Conservation (phyloP, 169 alveolate species). For the Plasmodium relictum region DNA sequence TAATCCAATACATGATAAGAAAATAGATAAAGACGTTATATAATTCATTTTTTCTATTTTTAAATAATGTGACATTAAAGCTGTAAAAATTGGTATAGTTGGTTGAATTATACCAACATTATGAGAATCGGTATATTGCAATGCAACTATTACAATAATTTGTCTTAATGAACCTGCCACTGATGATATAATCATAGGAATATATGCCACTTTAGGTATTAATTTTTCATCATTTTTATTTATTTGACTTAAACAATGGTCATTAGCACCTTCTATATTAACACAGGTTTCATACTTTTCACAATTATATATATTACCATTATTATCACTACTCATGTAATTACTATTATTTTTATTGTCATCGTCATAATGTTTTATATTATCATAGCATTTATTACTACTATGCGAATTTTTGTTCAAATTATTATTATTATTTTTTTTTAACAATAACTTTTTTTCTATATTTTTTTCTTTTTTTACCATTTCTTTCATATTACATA, state of each 20-base stretch:
- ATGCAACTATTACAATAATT: conserved; percentile 73
- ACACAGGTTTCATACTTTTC: neutral
- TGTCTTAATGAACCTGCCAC: conserved; percentile 81
- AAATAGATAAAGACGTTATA: conserved; percentile 62
- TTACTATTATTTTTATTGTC: conserved; percentile 18
- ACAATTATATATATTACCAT: neutral
- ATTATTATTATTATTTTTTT: conserved; percentile 3
- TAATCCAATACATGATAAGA: conserved; percentile 78
- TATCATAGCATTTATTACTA: neutral
- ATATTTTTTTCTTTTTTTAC: neutral
- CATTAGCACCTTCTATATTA: conserved; percentile 15
- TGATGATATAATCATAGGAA: conserved; percentile 60
- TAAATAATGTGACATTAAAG: conserved; percentile 77
- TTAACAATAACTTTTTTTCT: neutral
- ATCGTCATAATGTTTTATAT: neutral
- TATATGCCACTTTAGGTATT: conserved; percentile 55
- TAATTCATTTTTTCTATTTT: conserved; percentile 75
- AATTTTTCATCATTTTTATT: conserved; percentile 35
- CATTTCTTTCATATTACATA: conserved; percentile 7
- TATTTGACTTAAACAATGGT: conserved; percentile 23
- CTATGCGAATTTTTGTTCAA: neutral
- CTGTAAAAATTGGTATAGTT: conserved; percentile 81
- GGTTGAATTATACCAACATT: conserved; percentile 79
- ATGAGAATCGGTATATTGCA: conserved; percentile 76
- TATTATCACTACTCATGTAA: neutral